phyloP scores from a whole-genome alignment of 176 grass and related monocot species.

The Eragrostis curvula region DNA sequence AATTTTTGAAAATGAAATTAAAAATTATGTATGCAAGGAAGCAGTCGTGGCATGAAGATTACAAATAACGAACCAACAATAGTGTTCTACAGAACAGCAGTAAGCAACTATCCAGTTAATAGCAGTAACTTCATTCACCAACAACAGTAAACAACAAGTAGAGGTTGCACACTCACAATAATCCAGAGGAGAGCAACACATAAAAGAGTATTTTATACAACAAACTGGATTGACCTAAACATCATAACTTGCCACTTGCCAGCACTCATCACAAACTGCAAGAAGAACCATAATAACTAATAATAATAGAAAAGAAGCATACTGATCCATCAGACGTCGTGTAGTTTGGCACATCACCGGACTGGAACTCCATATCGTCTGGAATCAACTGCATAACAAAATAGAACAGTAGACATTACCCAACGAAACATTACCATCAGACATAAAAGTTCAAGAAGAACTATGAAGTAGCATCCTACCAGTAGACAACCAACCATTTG shows the following conservation, averaged over 20 bases:
- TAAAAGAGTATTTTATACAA: not conserved
- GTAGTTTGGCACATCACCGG: slow-evolving; percentile 88
- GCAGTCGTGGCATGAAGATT: not conserved
- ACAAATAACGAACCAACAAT: not conserved
- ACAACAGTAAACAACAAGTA: not conserved
- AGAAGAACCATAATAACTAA: not conserved
- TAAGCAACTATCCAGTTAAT: not conserved
- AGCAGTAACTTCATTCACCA: not conserved
- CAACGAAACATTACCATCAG: not conserved
- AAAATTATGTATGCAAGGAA: slow-evolving; percentile 6
- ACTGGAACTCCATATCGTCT: slow-evolving; percentile 95
- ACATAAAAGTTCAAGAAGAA: slow-evolving; percentile 3
- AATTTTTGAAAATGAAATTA: not conserved
- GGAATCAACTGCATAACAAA: slow-evolving; percentile 75
- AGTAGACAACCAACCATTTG: not conserved
- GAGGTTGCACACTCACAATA: not conserved
- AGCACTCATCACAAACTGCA: not conserved
- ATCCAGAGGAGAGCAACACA: slow-evolving; percentile 2
- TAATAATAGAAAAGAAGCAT: slow-evolving; percentile 33
- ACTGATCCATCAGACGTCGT: slow-evolving; percentile 97
- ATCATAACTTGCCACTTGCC: not conserved
- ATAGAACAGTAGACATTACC: not conserved
- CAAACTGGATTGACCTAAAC: not conserved
- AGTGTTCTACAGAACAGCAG: not conserved
- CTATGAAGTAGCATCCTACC: not conserved